phyloP scores from a whole-genome alignment of 345 rosid species.

The Dovyalis caffra region DNA sequence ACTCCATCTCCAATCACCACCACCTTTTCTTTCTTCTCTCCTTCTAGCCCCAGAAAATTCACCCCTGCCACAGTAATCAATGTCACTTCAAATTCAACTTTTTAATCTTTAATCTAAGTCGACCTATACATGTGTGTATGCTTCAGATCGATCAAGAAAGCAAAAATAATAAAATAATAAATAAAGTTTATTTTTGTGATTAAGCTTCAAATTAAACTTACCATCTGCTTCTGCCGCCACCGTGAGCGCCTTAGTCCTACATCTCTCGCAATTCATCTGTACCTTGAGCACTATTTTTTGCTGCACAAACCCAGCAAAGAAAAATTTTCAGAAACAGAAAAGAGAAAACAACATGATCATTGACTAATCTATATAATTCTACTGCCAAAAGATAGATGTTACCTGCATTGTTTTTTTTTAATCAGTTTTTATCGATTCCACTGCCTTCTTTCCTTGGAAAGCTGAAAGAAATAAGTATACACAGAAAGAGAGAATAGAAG shows the following conservation, averaged over 20 bases:
- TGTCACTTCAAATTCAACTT: too few species aligned
- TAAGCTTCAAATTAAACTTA: slow-evolving; percentile 14
- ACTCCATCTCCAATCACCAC: slow-evolving; percentile 11
- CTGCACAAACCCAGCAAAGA: slow-evolving; percentile 8
- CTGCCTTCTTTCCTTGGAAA: too few species aligned
- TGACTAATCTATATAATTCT: too few species aligned
- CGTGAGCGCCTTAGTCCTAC: slow-evolving; percentile 46
- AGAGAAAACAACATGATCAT: too few species aligned
- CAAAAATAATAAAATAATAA: too few species aligned
- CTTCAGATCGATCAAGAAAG: too few species aligned
- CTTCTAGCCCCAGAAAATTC: slow-evolving; percentile 40
- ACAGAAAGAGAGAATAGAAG: too few species aligned
- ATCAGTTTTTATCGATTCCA: too few species aligned
- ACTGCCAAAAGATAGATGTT: background rate
- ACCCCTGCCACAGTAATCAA: slow-evolving; percentile 34
- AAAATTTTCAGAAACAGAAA: background rate
- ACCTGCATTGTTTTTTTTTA: too few species aligned
- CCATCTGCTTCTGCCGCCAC: slow-evolving; percentile 32
- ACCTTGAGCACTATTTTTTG: slow-evolving; percentile 50
- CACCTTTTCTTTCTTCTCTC: slow-evolving; percentile 47
- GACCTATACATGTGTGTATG: background rate
- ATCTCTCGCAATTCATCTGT: slow-evolving; percentile 44
- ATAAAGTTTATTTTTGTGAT: too few species aligned
- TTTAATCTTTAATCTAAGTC: too few species aligned
- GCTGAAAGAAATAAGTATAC: too few species aligned